Base-by-base conservation (phyloP, 495 filamentous ascomycete species). In the Trichoderma virens region DNA sequence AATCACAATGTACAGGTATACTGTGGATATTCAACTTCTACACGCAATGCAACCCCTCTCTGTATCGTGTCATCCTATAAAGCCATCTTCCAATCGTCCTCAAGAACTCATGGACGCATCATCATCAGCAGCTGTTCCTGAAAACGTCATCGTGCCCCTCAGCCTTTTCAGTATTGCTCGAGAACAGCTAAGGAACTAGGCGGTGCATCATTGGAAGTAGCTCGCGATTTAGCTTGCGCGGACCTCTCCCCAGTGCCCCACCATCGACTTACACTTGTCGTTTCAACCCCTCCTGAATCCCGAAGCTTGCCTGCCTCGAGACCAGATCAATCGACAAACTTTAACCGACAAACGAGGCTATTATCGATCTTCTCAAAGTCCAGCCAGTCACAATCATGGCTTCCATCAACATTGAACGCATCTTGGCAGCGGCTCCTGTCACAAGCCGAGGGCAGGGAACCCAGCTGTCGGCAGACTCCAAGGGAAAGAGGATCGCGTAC, bases 401-500 rank as follows among this genome's bases (percentile, higher is more conserved):
- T 79, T 80, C 82, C 25, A 78, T 85, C 70, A 73, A 74, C 28
- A 76, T 82, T 67, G 76, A 83, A 62, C 82, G 82, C 72, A 85
- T 83, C 66, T 71, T 84, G 34, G 81, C 82, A 27, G 82, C 82
- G 30, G 72, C 77, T 68, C 94, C 94, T 65, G 86, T 86, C 60
- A 97, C 93, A 18, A 87, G 83, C 64, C 88, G 94, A 67, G 92
- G 92, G 61, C 87, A 91, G 67, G 90, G 93, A 65, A 97, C 94
- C 18, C 90, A 91, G 70, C 86, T 98, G 60, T 93, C 92, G 34
- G 85, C 87, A 27, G 95, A 98, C 74, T 75, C 88, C 32, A 96
- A 96, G 74, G 94, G 95, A 64, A 89, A 97, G 78, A 86, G 91
- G 64, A 86, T 98, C 74, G 90, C 92, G 61, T 98, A 98, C 72